Evolutionary conservation across 495 filamentous ascomycete genomes (phyloP).

Genomic region (Immersiella caudata): DNA sequence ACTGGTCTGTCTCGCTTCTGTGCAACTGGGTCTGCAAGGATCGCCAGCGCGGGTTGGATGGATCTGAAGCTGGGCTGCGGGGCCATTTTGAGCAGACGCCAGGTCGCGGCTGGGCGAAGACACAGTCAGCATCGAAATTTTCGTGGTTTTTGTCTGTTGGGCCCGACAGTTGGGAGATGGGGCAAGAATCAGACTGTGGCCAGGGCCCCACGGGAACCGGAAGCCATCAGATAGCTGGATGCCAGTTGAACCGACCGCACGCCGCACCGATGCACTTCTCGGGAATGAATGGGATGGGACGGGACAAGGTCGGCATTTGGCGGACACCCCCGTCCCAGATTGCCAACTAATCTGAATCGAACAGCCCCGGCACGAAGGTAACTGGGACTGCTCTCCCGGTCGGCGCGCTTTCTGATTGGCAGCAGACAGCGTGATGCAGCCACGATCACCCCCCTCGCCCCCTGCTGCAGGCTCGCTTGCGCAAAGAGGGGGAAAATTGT

Average conservation of each 20-base stretch:
- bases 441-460: conserved; percentile 1
- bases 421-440: background rate
- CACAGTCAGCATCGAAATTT: background rate
- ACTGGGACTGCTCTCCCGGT: background rate
- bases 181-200: background rate
- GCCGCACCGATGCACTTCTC: background rate
- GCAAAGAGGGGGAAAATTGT: background rate
- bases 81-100: background rate
- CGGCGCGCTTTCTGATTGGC: background rate
- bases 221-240: background rate
- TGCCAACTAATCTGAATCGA: background rate
- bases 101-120: background rate
- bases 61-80: conserved; percentile 1
- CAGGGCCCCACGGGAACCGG: background rate
- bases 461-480: background rate
- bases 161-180: background rate
- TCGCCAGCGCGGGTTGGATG: conserved; percentile 26
- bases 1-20: conserved; percentile 2
- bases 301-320: background rate
- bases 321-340: background rate
- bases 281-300: background rate
- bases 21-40: conserved; percentile 4
- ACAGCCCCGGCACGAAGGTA: background rate
- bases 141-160: background rate
- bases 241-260: background rate